A percentile compares a stretch with the other conserved stretches of the same genome.
Evolutionary conservation across 2,329 filamentous ascomycete genomes (phyloP).

Genomic region (Aspergillus hiratsukae): DNA sequence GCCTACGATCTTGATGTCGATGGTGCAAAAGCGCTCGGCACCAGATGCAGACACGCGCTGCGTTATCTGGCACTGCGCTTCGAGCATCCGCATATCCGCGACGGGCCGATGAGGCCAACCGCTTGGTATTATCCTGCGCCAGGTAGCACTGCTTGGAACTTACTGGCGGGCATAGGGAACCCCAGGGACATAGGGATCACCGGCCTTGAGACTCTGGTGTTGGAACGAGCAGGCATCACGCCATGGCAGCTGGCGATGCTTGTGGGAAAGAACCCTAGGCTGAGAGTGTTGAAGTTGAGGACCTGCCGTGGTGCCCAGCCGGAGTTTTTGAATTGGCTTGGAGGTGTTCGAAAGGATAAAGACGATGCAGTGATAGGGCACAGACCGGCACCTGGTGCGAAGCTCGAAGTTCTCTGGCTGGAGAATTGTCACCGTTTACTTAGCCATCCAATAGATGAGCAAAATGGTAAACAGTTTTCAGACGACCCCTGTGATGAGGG

Average conservation of each 20-base stretch:
- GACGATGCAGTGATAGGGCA: conserved; percentile 4
- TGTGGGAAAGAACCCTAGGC: conserved; percentile 25
- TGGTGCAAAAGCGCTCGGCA: conserved; percentile 23
- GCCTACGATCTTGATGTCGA: conserved; percentile 27
- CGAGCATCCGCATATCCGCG: conserved; percentile 31
- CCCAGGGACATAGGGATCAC: conserved; percentile 17
- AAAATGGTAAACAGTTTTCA: background rate
- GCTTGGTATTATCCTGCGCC: conserved; percentile 27
- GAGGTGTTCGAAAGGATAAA: conserved; percentile 15
- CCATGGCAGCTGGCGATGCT: conserved; percentile 31
- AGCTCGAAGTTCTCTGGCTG: conserved; percentile 23
- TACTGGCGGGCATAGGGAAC: conserved; percentile 26
- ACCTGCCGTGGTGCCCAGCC: conserved; percentile 30
- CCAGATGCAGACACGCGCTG: conserved; percentile 19
- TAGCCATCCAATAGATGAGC: conserved; percentile 8
- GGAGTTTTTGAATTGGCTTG: conserved; percentile 34
- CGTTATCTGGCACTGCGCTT: conserved; percentile 32
- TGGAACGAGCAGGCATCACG: conserved; percentile 33
- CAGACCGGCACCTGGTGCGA: conserved; percentile 16
- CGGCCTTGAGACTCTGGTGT: conserved; percentile 24
- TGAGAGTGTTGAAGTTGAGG: conserved; percentile 26
- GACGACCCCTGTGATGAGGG: conserved; percentile 15
- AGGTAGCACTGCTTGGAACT: conserved; percentile 28
- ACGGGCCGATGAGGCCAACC: conserved; percentile 22
- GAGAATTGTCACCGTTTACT: conserved; percentile 24